phyloP scores from a whole-genome alignment of 1,284 basidiomycete genomes.

The Boletus semigastroideus region DNA sequence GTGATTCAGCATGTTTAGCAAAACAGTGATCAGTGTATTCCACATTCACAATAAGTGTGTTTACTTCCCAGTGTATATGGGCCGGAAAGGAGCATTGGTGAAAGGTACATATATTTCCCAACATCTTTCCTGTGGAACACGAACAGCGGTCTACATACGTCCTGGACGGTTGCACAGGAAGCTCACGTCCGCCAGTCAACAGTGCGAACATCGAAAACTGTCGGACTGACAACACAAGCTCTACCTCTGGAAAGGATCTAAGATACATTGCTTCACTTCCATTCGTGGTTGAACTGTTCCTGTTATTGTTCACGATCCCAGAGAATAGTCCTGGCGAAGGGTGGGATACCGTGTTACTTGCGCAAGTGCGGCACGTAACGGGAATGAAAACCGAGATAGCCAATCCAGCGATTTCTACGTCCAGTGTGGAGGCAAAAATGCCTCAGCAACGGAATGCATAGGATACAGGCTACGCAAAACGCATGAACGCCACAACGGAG shows the following conservation, averaged over 20 bases:
- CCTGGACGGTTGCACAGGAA: neutral
- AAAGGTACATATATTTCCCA: neutral
- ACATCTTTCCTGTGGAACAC: neutral
- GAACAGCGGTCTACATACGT: neutral
- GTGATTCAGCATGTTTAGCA: no score
- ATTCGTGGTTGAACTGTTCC: neutral
- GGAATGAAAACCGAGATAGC: neutral
- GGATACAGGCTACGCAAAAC: neutral
- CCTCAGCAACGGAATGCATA: neutral
- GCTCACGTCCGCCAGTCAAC: neutral
- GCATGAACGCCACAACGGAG: neutral
- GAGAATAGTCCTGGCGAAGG: neutral
- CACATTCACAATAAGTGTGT: no score
- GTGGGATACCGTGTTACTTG: neutral
- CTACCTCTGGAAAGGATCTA: neutral
- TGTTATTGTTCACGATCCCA: neutral
- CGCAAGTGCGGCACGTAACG: neutral
- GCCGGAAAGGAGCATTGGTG: conserved; percentile 15
- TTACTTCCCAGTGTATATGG: no score
- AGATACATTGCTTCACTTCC: neutral
- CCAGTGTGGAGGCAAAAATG: neutral
- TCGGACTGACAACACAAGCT: neutral
- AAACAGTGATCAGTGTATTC: no score
- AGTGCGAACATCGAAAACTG: no score
- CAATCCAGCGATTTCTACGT: neutral